Evolutionary conservation across 2,329 filamentous ascomycete species (phyloP), one percentile per base, ranked within the genome.

Genomic region (Trichoderma koningii): DNA sequence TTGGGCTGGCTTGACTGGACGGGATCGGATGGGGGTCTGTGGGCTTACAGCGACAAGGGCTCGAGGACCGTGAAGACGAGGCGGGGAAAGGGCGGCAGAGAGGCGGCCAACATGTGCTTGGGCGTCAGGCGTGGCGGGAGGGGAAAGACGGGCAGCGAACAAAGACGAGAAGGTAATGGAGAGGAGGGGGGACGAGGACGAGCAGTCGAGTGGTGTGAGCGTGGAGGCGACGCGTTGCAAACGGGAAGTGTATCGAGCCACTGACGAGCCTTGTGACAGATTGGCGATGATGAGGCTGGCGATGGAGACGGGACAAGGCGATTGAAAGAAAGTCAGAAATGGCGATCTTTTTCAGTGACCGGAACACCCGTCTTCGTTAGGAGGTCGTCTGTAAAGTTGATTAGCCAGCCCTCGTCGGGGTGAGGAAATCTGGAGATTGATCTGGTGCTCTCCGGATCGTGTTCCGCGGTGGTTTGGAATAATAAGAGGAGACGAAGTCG

Each of bases 31-130:
- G 19, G 23, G 23, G 52, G 38, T 9, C 51, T n/a, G 45, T 30
- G 56, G 52, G 61, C 82, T 77, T 81, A 89, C 87, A 90, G 80
- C 21, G 87, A 88, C 66, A 90, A 79, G 38, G 89, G 89, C 75
- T 92, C 89, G 48, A 90, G 73, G 62, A 90, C 74, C 34, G 87
- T 89, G 69, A 92, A 90, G 55, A 90, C 78, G 55, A 89, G 74
- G 66, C 87, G 82, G 14, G 89, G 89, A 71, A 90, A 80, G 3
- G 81, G 72, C 2, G 89, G 88, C 23, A 92, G 81, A 67, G 84
- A 82, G 30, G 87, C 82, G 12, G 86, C 80, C 87, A 89, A 89
- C 55, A 52, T 70, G 65, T 56, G 53, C 53, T n/a, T 41, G 21
- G 17, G 28, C 10, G 50, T 1, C 14, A 7, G 41, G 56, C 9